phyloP scores from a whole-genome alignment of 2,329 filamentous ascomycete genomes.

The Cryphonectria naterciae region DNA sequence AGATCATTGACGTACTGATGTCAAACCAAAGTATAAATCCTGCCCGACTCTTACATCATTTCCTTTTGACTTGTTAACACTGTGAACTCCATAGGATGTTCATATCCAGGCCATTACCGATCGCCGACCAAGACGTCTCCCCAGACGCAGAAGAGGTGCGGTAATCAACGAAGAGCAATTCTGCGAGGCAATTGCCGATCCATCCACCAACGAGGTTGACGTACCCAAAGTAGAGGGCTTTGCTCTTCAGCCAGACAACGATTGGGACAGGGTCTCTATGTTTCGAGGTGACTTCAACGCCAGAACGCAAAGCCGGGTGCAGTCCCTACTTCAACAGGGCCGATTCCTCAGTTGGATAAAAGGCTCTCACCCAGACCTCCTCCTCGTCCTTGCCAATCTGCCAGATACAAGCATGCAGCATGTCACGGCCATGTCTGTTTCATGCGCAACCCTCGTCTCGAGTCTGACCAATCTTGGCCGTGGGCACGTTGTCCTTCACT shows the following conservation, averaged over 20 bases:
- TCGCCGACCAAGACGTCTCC: neutral
- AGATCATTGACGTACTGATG: neutral
- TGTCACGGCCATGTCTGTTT: neutral
- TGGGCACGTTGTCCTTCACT: neutral
- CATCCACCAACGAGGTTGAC: neutral
- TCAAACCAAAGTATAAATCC: neutral
- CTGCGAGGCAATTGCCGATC: neutral
- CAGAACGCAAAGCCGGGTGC: neutral
- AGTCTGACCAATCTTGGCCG: neutral
- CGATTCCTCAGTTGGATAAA: neutral
- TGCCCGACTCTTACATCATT: neutral
- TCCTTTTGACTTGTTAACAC: neutral
- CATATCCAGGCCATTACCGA: neutral
- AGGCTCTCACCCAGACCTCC: neutral
- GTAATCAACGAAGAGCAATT: neutral
- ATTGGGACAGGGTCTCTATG: neutral
- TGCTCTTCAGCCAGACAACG: neutral
- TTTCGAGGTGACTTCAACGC: neutral
- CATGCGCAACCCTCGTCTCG: neutral
- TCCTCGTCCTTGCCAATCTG: neutral
- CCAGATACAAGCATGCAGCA: neutral
- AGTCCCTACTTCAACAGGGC: neutral
- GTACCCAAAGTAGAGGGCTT: neutral
- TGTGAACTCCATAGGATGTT: neutral
- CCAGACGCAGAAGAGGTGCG: neutral